Conservation (phyloP, 768 basidiomycete species). For the Lentinula boryana region DNA sequence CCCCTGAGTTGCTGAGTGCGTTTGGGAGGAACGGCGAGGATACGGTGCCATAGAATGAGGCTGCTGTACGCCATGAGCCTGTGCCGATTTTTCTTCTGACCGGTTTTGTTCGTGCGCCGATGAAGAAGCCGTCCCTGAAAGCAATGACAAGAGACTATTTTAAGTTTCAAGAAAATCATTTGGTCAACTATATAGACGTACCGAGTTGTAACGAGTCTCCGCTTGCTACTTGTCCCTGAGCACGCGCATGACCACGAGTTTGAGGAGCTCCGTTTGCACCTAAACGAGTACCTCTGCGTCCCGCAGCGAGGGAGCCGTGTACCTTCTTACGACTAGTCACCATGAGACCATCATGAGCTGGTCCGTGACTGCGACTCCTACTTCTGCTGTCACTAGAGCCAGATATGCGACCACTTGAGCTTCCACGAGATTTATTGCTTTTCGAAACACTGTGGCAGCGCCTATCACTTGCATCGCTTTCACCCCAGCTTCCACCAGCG, state of each 20-base stretch:
- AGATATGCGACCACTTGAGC: background rate
- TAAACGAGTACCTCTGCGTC: background rate
- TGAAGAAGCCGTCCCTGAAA: background rate
- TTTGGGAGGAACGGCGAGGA: conserved; percentile 5
- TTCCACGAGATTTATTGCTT: background rate
- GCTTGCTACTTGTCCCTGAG: background rate
- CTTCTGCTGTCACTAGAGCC: background rate
- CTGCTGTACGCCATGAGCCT: background rate
- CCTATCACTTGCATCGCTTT: conserved; percentile 1
- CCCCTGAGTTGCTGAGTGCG: conserved; percentile 2
- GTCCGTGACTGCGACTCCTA: conserved; percentile 1
- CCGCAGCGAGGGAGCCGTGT: background rate
- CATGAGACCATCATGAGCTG: conserved; percentile 3
- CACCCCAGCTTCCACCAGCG: conserved; percentile 25
- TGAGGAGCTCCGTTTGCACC: background rate
- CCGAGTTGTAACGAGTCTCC: background rate
- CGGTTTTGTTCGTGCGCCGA: background rate
- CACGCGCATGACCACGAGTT: background rate
- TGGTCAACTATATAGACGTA: background rate
- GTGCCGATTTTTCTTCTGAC: background rate
- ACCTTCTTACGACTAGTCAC: conserved; percentile 3
- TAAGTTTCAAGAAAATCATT: background rate
- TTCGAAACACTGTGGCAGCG: background rate
- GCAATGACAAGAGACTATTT: background rate
- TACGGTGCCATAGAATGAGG: background rate